Base-by-base conservation (phyloP, 306 rosid species). In the Acacia confusa region DNA sequence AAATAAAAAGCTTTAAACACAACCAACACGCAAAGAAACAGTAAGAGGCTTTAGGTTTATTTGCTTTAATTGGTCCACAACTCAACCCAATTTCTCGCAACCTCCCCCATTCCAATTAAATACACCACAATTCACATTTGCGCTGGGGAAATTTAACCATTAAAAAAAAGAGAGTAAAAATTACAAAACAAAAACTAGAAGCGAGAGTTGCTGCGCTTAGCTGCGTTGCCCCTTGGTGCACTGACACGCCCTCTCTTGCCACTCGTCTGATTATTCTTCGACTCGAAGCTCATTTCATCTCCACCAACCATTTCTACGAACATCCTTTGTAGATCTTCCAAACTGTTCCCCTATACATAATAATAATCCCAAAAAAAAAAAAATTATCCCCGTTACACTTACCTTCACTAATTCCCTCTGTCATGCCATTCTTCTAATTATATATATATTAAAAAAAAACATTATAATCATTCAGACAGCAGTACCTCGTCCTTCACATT, bases 311-410 rank as follows among this genome's bases (percentile, higher is more conserved):
- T 92, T 50, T 96, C 99, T 74, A 75, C 85, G 27, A 91, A 92
- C 97, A 93, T 96, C 91, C 82, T 86, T 28, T 92, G 97, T 19
- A 96, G 88, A 78, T 96, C 99, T 80, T 96, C 99, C 80, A 96
- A 89, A 82, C 94, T 90, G 43, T 92, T 89, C 77, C 91, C 97
- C 99, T 96, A 53, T 1, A 58, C 22, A 43, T 1, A 11, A 60
- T 7, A 2, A 4, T 69, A 14, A 9, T 4, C 5, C 24, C 24
- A 0, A 9, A 9, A 57, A 20, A 52, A n/a, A n/a, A 5, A 27
- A 15, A 22, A 50, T 44, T 70, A 27, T 17, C 34, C 34, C 13
- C 66, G 65, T 61, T 24, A 28, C n/a, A 7, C 40, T n/a, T 9
- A 7, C 8, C 47, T 58, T 40, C 7, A 41, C 28, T 0, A 47